Evolutionary conservation across 106 monocot genomes (phyloP).

Genomic region (Allium fistulosum): DNA sequence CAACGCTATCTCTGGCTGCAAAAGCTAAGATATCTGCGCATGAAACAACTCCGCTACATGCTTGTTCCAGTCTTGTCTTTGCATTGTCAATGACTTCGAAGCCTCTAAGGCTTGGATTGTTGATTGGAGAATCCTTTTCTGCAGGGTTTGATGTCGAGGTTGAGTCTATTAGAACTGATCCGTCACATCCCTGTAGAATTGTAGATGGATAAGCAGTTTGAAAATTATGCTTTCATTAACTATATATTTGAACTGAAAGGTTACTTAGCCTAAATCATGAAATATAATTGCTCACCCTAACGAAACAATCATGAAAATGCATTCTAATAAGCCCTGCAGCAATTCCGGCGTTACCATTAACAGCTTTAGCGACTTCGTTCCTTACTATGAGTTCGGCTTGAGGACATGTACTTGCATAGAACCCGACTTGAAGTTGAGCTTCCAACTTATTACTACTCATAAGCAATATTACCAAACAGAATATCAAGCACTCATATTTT

Average conservation of each 20-base stretch:
- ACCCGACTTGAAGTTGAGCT: slow-evolving; percentile 26
- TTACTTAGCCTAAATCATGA: no score
- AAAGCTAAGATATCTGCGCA: slow-evolving; percentile 14
- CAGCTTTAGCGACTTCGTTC: slow-evolving; percentile 19
- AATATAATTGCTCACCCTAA: slow-evolving; percentile 23
- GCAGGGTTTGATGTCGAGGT: background rate
- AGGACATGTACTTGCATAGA: slow-evolving; percentile 44
- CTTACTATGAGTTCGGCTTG: slow-evolving; percentile 33
- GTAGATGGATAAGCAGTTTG: no score
- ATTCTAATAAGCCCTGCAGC: slow-evolving; percentile 52
- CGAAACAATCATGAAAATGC: slow-evolving; percentile 71
- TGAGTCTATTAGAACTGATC: background rate
- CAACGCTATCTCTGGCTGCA: background rate
- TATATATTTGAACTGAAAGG: no score
- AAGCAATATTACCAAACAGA: no score
- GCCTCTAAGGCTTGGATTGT: slow-evolving; percentile 4
- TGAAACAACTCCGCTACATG: background rate
- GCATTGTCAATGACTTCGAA: background rate
- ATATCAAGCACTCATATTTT: no score
- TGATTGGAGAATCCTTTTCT: background rate
- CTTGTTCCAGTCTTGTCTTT: background rate
- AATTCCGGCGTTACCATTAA: slow-evolving; percentile 14
- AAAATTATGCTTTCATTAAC: no score
- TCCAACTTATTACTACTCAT: background rate
- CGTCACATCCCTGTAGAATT: background rate